Base-by-base conservation (phyloP, 768 basidiomycete genomes). In the Lyophyllum semitale region DNA sequence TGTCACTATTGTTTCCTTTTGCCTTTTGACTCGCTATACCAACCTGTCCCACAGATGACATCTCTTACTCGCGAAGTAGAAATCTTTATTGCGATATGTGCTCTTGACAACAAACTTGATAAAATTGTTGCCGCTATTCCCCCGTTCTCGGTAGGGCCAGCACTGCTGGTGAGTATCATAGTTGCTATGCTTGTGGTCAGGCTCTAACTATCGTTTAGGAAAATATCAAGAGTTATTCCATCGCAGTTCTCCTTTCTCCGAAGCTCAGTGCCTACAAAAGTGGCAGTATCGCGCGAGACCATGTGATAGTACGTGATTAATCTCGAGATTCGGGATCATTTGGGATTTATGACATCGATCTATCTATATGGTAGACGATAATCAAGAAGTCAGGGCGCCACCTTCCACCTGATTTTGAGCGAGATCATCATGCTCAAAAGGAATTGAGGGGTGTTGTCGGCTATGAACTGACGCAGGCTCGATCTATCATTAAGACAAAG, bases 181-280 rank as follows among this genome's bases (percentile, higher is more conserved):
- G 32, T 8, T 18, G 20, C 41, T 46, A 6, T 26, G 15, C 25
- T 30, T 3, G 4, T 22, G 25, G 8, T 51, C 4, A 27, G 17
- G 3, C 5, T 37, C 25, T 27, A 23, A 23, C 26, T 33, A 25
- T 20, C 30, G 5, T 33, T 3, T 30, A 67, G 64, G 61, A 58
- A n/a, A 66, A 67, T 51, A 63, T 67, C 30, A 41, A 54, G 20
- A 57, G 49, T 44, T 62, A 59, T 50, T 37, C 48, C 2, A n/a
- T 59, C 4, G 63, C 64, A 20, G 56, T 63, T 11, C 42, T 67
- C 1, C 57, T 66, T 1, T 69, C 68, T 4, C 32, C 61, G 12
- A 66, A 69, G 43, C 57, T 69, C 15, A 49, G 37, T 35, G 42
- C 57, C 2, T 69, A 69, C 52, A 64, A 63, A 41, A 30, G 6